Evolutionary conservation across 768 basidiomycete genomes (phyloP), one percentile per base, ranked within the genome.

Genomic region (Lactarius quietus): DNA sequence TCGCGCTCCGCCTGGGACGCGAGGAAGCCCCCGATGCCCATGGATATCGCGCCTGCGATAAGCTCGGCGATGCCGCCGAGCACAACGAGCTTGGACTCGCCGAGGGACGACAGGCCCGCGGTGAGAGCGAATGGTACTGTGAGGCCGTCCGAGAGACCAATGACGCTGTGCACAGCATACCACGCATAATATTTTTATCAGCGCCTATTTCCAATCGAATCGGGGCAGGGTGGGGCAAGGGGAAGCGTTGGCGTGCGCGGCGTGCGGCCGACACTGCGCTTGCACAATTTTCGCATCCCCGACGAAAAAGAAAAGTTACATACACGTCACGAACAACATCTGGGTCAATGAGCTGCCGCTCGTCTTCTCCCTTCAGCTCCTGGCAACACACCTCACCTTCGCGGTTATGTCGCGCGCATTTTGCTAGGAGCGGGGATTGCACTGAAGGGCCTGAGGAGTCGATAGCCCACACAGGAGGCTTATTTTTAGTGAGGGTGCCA

Each of bases 11-110:
- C 90, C 76, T 99, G 93, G 1, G 95, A 94, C 3, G 95, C 95
- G 57, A 99, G 88, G 83, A 96, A 98, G 23, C 96, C 96, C 60
- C 97, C 97, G 45, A 99, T 91, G 66, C 97, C 97, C 96, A 99
- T 99, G 2, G 92, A 94, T 54, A 98, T 92, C 15, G 95, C 92
- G 7, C 97, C 97, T 1, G 95, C 93, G 63, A 96, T 93, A 69
- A 99, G 88, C 75, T 99, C 97, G 1, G 97, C 96, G 39, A 97
- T 78, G 18, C 97, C 97, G 61, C 94, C 96, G 33, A 96, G 83
- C 57, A 96, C 89, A 68, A 99, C 97, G n/a, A 98, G 83, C 61
- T 83, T 86, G 8, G 93, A 94, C 65, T 91, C 87, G 55, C 95
- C 95, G 43, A 97, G 82, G 14, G 94, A 89, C 14, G 92, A 91